Base-by-base conservation (phyloP, 305 asterid species). In the Ajuga reptans region DNA sequence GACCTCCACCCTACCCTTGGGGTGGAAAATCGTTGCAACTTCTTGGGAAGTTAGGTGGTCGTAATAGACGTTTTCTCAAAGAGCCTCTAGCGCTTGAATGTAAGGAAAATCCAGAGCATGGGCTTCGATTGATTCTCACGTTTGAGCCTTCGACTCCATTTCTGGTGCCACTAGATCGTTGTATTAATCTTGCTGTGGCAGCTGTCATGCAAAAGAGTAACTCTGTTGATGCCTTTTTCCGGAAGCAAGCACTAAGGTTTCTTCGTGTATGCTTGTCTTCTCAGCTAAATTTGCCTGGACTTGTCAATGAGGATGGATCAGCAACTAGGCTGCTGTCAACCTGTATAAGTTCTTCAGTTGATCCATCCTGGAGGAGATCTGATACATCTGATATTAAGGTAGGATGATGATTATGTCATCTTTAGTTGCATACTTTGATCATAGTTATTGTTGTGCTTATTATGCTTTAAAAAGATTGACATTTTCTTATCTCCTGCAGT, bases 51-150 rank as follows among this genome's bases (percentile, higher is more conserved):
- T 78, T 94, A 72, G 99, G 99, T 77, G 99, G 99, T 64, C 95
- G 99, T 56, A 94, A 94, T 74, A 84, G 99, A 65, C 98, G 99
- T 74, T 94, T 94, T 79, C 96, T 94, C 78, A 94, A 91, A 78
- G 98, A 94, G 77, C 99, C 99, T 59, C 93, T 94, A 51, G 88
- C 97, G 52, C 96, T 94, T 76, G 98, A 94, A 72, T 94, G 98
- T 89, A 94, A 94, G 86, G 99, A 94, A 78, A 94, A 89, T 73
- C 99, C 99, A 11, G 99, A 94, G 86, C 99, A 94, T 60, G 99
- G 99, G 47, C 95, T 91, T 73, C 86, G 99, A 53, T 68, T 91
- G 71, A 94, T 94, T 81, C 97, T 94, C 73, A 94, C 98, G 46
- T 94, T 94, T 86, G 98, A 94, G 81, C 99, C 99, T 69, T 81